These are phyloP conservation scores for Thalia dealbata DNA, from an alignment of 176 grass and related monocot genomes.

Conservation along the genomic window DNA sequence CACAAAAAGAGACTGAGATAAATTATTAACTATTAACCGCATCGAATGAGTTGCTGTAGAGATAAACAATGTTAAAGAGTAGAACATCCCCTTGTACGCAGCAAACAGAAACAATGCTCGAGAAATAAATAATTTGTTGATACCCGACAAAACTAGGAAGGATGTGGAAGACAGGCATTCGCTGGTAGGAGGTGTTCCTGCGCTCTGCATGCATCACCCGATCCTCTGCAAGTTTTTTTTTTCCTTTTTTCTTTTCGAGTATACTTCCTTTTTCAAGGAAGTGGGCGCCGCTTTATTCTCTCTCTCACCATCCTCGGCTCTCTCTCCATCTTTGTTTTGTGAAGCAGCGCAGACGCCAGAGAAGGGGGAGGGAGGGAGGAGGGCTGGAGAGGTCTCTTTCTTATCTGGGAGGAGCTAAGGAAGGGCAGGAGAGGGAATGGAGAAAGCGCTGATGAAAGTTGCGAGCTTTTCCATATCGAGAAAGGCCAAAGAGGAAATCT, in stretches of 20 bases:
- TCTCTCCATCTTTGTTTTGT: not conserved
- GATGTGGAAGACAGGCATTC: not conserved
- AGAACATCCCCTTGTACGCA: no score
- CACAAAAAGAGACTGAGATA: no score
- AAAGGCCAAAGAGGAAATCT: slow-evolving; percentile 95
- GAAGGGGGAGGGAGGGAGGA: not conserved
- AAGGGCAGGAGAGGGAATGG: slow-evolving; percentile 6
- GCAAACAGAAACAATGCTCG: no score
- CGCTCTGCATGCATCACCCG: not conserved
- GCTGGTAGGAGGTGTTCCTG: not conserved
- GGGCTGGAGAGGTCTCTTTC: not conserved
- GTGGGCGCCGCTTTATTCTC: slow-evolving; percentile 5
- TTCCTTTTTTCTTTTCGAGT: not conserved
- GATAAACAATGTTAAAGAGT: no score
- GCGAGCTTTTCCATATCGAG: slow-evolving; percentile 77
- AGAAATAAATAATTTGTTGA: no score
- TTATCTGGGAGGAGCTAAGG: not conserved
- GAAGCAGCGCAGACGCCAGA: not conserved
- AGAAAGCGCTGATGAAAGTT: slow-evolving; percentile 22
- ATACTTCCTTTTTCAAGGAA: not conserved
- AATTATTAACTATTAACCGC: no score
- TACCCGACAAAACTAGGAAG: not conserved
- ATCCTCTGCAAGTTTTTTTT: no score
- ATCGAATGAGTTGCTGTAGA: no score
- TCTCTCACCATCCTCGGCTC: not conserved